A percentile compares a stretch with the other conserved stretches of the same genome.
Evolutionary conservation across 2,329 filamentous ascomycete genomes (phyloP).

Genomic region (Ambrosiella xylebori): DNA sequence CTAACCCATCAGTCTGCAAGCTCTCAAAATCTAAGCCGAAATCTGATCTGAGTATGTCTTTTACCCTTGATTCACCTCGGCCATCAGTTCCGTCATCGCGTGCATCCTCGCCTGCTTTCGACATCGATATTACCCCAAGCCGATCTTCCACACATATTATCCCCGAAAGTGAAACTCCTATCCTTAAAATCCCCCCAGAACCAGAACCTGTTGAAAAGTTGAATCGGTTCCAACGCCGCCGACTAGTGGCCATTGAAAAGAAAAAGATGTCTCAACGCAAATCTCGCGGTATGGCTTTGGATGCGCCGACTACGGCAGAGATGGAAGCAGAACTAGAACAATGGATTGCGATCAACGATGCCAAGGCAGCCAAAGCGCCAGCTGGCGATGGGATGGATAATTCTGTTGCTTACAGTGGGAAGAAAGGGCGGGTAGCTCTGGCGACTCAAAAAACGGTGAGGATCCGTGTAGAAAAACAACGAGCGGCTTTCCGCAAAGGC

Average conservation of each 20-base stretch:
- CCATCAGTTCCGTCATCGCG: background rate
- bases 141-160: constrained; percentile 1
- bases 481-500: background rate
- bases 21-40: background rate
- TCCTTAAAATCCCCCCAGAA: background rate
- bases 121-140: constrained; percentile 1
- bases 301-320: background rate
- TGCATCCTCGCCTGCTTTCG: background rate
- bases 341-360: constrained; percentile 4
- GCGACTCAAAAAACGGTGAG: background rate
- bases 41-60: background rate
- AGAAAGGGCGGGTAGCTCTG: background rate
- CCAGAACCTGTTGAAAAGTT: background rate
- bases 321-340: constrained; percentile 5
- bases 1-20: background rate
- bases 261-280: background rate
- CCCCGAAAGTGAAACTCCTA: background rate
- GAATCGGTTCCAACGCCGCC: constrained; percentile 3
- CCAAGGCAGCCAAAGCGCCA: background rate
- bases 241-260: constrained; percentile 9
- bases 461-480: background rate
- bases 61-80: background rate
- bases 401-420: background rate
- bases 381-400: background rate
- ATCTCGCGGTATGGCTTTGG: background rate